A percentile compares a stretch with the other conserved stretches of the same genome.
phyloP scores from a whole-genome alignment of 805 yeast species.

The Myxozyma sirexii region DNA sequence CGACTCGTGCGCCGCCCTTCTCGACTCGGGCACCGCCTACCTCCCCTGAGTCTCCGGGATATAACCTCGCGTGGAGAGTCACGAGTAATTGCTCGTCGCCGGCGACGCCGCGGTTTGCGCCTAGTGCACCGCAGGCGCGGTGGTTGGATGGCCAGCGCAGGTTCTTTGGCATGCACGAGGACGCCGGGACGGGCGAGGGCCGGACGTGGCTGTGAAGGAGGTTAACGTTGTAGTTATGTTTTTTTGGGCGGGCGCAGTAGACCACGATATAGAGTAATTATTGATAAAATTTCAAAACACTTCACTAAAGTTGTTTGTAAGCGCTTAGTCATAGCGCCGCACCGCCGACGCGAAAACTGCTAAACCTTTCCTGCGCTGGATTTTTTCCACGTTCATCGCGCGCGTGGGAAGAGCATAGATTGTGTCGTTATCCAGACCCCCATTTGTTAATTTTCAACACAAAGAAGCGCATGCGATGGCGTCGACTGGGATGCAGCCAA shows the following conservation, averaged over 20 bases:
- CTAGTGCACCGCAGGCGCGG: background rate
- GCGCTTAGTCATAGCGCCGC: no score
- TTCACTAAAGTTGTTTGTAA: no score
- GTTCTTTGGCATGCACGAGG: constrained; percentile 20
- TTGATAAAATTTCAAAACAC: no score
- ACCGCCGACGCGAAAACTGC: no score
- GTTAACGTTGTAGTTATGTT: no score
- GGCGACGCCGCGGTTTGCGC: background rate
- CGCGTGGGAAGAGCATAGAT: background rate
- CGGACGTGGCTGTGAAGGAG: constrained; percentile 11
- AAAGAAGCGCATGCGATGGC: no score
- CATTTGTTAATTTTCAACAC: no score
- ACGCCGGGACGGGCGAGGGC: constrained; percentile 7
- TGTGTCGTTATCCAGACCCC: no score
- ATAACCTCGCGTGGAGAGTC: constrained; percentile 3
- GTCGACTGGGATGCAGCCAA: background rate
- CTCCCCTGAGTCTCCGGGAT: background rate
- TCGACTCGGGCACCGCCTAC: no score
- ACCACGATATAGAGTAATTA: no score
- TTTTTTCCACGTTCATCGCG: background rate
- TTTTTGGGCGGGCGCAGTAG: no score
- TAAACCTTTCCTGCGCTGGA: no score
- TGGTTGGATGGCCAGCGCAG: constrained; percentile 14
- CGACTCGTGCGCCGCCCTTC: background rate
- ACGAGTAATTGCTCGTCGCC: background rate